Base-by-base conservation (phyloP, 768 basidiomycete species). In the Jaapia argillacea region DNA sequence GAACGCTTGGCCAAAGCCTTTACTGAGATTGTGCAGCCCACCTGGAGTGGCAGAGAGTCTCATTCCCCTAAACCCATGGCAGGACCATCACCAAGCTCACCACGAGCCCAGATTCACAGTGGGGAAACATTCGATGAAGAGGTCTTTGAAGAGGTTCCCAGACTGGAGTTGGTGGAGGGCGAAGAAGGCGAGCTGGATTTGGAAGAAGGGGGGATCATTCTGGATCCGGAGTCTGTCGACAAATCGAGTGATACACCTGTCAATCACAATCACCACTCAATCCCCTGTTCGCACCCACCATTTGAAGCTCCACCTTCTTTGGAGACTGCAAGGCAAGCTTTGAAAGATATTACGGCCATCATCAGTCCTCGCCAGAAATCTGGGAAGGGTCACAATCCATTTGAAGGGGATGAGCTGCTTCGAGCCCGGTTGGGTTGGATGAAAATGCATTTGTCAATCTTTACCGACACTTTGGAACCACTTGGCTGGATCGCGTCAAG, bases 371-470 rank as follows among this genome's bases (percentile, higher is more conserved):
- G 2, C 10, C 43, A 24, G 22, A 33, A 22, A 24, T 23, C 23
- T 21, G 27, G 36, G 3, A 38, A 24, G 36, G 46, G 46, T 20
- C 31, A 47, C 24, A 37, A 36, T 12, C 31, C 10, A 18, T 47
- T 44, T 36, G 45, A 43, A 35, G 41, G 41, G 2, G 24, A 48
- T 25, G 49, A 50, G 24, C 21, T 28, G 2, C 22, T 50, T 22
- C 41, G 28, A 6, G n/a, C 16, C 26, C 43, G 40, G 13, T 23
- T 50, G 43, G 27, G 28, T 14, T 27, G 37, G 43, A 46, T 49
- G 41, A 14, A 28, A 33, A 41, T 44, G 40, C 23, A 44, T n/a
- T 37, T 50, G 13, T 16, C 37, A 12, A 33, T 40, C 25, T 46
- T 41, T 28, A 18, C 37, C 20, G 12, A 23, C 2, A 36, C 43